A percentile compares a stretch with the other conserved stretches of the same genome.
Evolutionary conservation across 306 rosid species (phyloP).

Genomic region (Quercus gilva): DNA sequence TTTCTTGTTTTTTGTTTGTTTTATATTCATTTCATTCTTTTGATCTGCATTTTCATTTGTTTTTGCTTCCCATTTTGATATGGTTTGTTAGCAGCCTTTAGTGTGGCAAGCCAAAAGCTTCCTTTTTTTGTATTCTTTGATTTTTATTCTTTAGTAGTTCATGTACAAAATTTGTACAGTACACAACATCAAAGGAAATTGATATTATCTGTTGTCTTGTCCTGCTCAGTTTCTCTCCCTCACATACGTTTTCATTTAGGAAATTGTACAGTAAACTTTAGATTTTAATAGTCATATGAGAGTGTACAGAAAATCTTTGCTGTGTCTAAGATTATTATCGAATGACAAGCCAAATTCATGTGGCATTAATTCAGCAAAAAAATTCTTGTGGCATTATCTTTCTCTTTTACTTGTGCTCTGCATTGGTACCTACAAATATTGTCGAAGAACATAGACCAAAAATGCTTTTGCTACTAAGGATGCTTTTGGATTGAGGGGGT

Average conservation of each 20-base stretch:
- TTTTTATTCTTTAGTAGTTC: constrained; percentile 27
- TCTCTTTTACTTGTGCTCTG: too few relatives aligned
- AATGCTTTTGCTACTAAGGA: too few relatives aligned
- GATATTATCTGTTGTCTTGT: not conserved
- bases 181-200: constrained; percentile 3
- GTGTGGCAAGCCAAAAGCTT: constrained; percentile 31
- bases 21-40: constrained; percentile 71
- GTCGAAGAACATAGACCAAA: too few relatives aligned
- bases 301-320: not conserved
- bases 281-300: not conserved
- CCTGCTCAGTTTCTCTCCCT: not conserved
- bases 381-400: not conserved
- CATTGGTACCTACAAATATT: too few relatives aligned
- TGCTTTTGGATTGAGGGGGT: too few relatives aligned
- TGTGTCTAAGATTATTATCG: too few relatives aligned
- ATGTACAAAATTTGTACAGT: constrained; percentile 46
- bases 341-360: not conserved
- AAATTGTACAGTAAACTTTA: not conserved
- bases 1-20: constrained; percentile 22
- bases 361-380: not conserved
- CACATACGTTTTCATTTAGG: not conserved
- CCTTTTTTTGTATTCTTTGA: constrained; percentile 47
- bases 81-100: constrained; percentile 23
- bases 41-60: constrained; percentile 25
- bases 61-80: not conserved